Base-by-base conservation (phyloP, 108 stramenopile genomes). In the Nitzschia putrida region DNA sequence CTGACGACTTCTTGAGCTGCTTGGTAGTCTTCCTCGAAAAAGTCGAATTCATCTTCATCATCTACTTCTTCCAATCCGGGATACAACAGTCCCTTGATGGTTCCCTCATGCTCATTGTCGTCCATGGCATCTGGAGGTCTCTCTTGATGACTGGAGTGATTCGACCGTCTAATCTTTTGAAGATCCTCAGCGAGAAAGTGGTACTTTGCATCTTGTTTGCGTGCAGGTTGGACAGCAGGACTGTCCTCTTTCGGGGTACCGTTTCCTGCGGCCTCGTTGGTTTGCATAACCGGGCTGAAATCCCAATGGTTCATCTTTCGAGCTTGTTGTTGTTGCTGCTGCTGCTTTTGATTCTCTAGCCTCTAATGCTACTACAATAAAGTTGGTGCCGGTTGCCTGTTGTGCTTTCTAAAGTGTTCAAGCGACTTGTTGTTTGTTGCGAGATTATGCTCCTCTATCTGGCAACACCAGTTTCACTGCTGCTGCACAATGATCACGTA, bases 71-170 rank as follows among this genome's bases (percentile, higher is more conserved):
- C 65, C 37, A 66, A 53, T 8, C 52, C 65, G 11, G 65, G 65
- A 66, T 66, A 66, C 12, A 66, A 45, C 29, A 66, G 65, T n/a
- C 52, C 65, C 52, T 66, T 66, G 52, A 66, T 66, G 34, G 52
- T 39, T 14, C 52, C 52, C 22, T 66, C 65, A 25, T 66, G 65
- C n/a, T 66, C 65, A 18, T 53, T 38, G 44, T 66, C 65, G n/a
- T 53, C 65, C 65, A 66, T 66, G 39, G 50, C 52, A 22, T 66
- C 65, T 39, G 24, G 52, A 22, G 34, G 52, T 13, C 38, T 41
- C 16, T 66, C 34, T 34, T 53, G 50, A 53, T 66, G 52, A 29
- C 50, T 52, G 14, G 52, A 53, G 52, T 66, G 65, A 24, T 52
- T 53, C 9, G 65, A 66, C 52, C 52, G 22, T 66, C 65, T 14